These are phyloP conservation scores for Boletus huronensis DNA, from an alignment of 768 basidiomycete species.

Conservation along the genomic window DNA sequence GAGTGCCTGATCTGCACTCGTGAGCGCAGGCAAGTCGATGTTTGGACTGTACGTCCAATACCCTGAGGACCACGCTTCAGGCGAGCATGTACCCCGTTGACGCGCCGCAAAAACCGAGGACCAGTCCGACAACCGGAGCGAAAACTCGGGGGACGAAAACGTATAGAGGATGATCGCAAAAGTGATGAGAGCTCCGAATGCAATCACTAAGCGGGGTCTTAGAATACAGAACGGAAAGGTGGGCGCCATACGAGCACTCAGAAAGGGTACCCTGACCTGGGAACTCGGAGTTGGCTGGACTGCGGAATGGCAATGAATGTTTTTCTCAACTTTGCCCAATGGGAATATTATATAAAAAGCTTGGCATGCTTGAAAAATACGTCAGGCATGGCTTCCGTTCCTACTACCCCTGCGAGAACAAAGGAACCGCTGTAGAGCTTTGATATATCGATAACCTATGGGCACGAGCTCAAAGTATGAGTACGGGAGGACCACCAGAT, in stretches of 20 bases:
- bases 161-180: slow-evolving; percentile 30
- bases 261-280: neutral
- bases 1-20: slow-evolving; percentile 41
- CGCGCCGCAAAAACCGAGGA: slow-evolving; percentile 25
- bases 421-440: neutral
- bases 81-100: slow-evolving; percentile 32
- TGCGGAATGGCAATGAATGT: too few relatives aligned
- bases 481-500: neutral
- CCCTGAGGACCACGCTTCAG: slow-evolving; percentile 35
- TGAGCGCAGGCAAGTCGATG: slow-evolving; percentile 35
- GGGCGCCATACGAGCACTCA: slow-evolving; percentile 1
- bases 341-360: too few relatives aligned
- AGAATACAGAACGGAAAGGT: slow-evolving; percentile 10
- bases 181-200: slow-evolving; percentile 26
- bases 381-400: neutral
- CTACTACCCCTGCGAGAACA: neutral
- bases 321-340: neutral
- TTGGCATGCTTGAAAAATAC: neutral
- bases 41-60: slow-evolving; percentile 42
- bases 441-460: neutral
- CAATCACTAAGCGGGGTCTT: slow-evolving; percentile 24
- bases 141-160: slow-evolving; percentile 22
- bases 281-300: too few relatives aligned
- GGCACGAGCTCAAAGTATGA: neutral
- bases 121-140: slow-evolving; percentile 18